Conservation (phyloP, 2,329 filamentous ascomycete genomes). For the Eutypa lata region DNA sequence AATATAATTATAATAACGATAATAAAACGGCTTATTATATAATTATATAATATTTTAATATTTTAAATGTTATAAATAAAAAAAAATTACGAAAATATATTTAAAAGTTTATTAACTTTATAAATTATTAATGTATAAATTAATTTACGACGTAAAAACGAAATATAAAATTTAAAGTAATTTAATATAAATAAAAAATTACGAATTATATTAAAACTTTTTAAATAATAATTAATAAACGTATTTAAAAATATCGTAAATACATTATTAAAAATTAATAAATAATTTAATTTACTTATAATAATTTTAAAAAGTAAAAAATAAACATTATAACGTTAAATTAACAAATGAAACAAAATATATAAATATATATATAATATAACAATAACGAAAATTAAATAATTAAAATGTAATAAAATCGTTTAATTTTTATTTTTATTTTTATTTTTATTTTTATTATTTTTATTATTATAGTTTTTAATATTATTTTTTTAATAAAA, state of each 20-base stretch:
- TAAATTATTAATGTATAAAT: background rate
- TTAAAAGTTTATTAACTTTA: background rate
- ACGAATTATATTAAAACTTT: background rate
- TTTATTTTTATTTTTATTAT: too few species aligned
- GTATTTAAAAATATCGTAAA: background rate
- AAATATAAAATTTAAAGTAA: background rate
- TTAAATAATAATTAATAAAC: background rate
- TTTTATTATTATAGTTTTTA: too few species aligned
- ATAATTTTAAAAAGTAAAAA: too few species aligned
- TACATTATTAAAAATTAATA: background rate
- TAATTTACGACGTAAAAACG: background rate
- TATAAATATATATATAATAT: too few species aligned
- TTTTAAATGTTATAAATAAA: background rate
- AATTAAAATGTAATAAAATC: too few species aligned
- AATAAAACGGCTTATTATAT: background rate
- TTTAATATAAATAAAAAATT: background rate
- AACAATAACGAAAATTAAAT: too few species aligned
- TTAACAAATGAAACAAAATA: too few species aligned
- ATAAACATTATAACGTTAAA: too few species aligned
- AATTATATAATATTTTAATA: background rate
- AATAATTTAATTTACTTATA: background rate
- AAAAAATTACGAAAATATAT: background rate
- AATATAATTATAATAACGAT: background rate
- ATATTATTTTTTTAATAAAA: too few species aligned
- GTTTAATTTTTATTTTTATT: too few species aligned